phyloP scores from a whole-genome alignment of 2,329 filamentous ascomycete genomes.

The Talaromyces sp. region DNA sequence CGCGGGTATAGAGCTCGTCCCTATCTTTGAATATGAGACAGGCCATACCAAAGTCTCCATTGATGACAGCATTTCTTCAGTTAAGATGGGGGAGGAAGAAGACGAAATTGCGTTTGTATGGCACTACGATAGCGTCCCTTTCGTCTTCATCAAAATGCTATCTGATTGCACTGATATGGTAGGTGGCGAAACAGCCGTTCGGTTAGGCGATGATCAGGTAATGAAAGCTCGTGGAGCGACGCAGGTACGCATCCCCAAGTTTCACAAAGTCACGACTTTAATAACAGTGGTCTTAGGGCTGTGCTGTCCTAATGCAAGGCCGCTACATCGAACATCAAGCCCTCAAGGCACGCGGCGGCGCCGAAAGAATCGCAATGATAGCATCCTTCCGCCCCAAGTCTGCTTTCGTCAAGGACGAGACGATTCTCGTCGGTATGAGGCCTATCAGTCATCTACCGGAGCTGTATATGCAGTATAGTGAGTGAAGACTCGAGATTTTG shows the following conservation, averaged over 20 bases:
- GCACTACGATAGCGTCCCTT: not conserved
- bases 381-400: slow-evolving; percentile 55
- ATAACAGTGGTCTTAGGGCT: slow-evolving; percentile 37
- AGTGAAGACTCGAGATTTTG: slow-evolving; percentile 25
- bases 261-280: not conserved
- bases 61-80: not conserved
- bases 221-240: not conserved
- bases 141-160: not conserved
- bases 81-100: not conserved
- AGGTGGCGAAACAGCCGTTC: not conserved
- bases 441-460: slow-evolving; percentile 27
- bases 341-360: slow-evolving; percentile 50
- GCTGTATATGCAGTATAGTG: slow-evolving; percentile 31
- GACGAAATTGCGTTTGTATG: not conserved
- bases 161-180: not conserved
- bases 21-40: not conserved
- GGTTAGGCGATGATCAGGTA: not conserved
- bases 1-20: not conserved
- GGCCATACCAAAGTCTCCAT: not conserved
- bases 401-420: slow-evolving; percentile 26
- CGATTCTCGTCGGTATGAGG: slow-evolving; percentile 24
- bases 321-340: slow-evolving; percentile 58
- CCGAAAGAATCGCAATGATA: slow-evolving; percentile 57
- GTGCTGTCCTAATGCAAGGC: slow-evolving; percentile 55
- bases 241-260: not conserved